Evolutionary conservation across 805 yeast species (phyloP), one percentile per base, ranked within the genome.

Genomic region (Candida golubevii): DNA sequence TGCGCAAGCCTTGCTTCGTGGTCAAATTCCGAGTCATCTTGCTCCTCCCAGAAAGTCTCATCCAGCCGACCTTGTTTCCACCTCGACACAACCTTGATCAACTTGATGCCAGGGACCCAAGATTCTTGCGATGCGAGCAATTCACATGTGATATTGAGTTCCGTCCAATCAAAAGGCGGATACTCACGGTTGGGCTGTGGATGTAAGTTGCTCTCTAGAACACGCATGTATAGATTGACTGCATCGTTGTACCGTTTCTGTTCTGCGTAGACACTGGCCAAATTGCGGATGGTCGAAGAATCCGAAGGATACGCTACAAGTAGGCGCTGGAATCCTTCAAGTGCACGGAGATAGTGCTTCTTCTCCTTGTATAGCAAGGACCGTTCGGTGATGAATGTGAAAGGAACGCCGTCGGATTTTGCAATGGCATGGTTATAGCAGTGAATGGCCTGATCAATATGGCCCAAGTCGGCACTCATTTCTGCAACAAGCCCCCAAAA

Each of bases 21-120:
- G 60, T 91, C 97, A 65, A 84, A 91, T 62, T 91, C 98, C 0
- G 86, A 67, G 61, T 91, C 98, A 50, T 82, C 82, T 12, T 66
- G 67, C 7, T 78, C 83, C 49, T 80, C 81, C 91, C 91, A 85
- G 69, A 78, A 82, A 0, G 63, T 61, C 57, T 84, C 87, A 27
- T 67, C 67, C 34, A 73, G 79, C 50, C 99, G 75, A 11, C 69
- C 70, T 47, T 84, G 88, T 12, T 91, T 77, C 93, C 96, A 89
- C 49, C 99, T 70, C 0, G 96, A 79, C 9, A 86, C 84, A 27
- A 75, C 67, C 53, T 85, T 85, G 29, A 88, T 75, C 1, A 81
- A 71, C 44, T 74, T 76, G 13, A 88, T 75, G 1, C 90, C 93
- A 9, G 77, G 68, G 8, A 61, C 61, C 73, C 80, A 85, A 5